These are phyloP conservation scores for Emiliania huxleyi DNA, from an alignment of 78 protist species.

Conservation along the genomic window DNA sequence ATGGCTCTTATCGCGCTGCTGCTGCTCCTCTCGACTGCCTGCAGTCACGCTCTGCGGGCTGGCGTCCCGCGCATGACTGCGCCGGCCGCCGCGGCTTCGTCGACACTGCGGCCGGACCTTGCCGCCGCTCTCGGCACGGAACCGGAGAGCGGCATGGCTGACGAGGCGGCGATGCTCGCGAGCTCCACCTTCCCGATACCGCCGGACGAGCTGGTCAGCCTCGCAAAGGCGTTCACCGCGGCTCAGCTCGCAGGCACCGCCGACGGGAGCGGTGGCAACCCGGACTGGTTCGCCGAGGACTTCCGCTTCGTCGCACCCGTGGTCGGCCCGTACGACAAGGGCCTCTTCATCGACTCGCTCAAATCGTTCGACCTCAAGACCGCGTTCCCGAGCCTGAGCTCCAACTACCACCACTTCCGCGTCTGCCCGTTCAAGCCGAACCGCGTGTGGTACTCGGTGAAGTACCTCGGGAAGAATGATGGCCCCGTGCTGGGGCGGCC, in stretches of 20 bases:
- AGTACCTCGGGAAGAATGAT: too few species aligned
- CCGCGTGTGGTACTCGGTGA: conserved; percentile 36
- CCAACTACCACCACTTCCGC: background rate
- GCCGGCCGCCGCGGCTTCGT: too few species aligned
- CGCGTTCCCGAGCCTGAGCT: background rate
- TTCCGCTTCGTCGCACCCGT: background rate
- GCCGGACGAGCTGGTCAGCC: background rate
- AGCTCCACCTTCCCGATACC: background rate
- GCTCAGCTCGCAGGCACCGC: too few species aligned
- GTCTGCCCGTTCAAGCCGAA: conserved; percentile 5
- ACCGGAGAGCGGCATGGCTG: too few species aligned
- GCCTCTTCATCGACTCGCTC: background rate
- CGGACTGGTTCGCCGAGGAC: background rate
- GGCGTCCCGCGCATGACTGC: too few species aligned
- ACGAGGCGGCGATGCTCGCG: background rate
- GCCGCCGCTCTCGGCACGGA: too few species aligned
- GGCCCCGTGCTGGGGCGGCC: too few species aligned
- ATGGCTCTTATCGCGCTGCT: too few species aligned
- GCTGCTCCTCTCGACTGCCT: too few species aligned
- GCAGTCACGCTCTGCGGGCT: too few species aligned
- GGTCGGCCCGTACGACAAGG: background rate
- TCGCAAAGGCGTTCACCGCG: background rate
- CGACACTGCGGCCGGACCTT: too few species aligned
- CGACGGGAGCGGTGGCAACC: background rate
- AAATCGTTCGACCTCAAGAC: background rate